Base-by-base conservation (phyloP, 306 rosid species). In the Begonia loranthoides region DNA sequence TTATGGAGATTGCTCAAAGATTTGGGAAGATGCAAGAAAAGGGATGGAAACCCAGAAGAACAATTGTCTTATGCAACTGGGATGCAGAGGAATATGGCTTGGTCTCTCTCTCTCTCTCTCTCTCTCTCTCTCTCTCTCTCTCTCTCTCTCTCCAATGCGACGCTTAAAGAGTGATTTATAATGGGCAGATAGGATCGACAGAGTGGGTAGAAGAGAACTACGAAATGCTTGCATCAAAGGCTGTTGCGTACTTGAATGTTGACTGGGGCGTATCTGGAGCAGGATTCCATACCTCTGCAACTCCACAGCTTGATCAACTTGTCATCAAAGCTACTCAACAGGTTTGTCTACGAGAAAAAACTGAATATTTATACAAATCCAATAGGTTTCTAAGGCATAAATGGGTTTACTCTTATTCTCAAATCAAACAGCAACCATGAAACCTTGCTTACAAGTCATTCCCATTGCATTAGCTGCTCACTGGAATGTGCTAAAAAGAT, bases 131-230 rank as follows among this genome's bases (percentile, higher is more conserved):
- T 66, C 34, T 55, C 45, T 13, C 9, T 5, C 10, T 14, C 15
- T 49, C 38, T 22, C 21, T 10, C 10, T 17, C 13, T 9, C 15
- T 52, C 48, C 70, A 41, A 64, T 51, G 21, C 21, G 43, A 47
- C 43, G 36, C 36, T 28, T 7, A 28, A 28, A 4, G 36, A 7
- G 36, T 28, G 36, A 28, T 28, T 17, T 17, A 21, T 45, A 13
- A 54, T 56, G 67, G 6, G 21, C 75, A 84, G 89, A 58, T 73
- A 56, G 89, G 94, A 68, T 84, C 94, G 16, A 78, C 86, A 0
- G 94, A 84, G 57, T 84, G 94, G 89, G 83, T 80, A 7, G 94
- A 84, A 69, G 94, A 84, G 51, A 80, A 84, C 69, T 73, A 73
- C 65, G 81, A 84, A 59, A 40, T 78, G 69, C 81, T 80, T 17